Base-by-base conservation (phyloP, 306 rosid genomes). In the Quercus rubra region DNA sequence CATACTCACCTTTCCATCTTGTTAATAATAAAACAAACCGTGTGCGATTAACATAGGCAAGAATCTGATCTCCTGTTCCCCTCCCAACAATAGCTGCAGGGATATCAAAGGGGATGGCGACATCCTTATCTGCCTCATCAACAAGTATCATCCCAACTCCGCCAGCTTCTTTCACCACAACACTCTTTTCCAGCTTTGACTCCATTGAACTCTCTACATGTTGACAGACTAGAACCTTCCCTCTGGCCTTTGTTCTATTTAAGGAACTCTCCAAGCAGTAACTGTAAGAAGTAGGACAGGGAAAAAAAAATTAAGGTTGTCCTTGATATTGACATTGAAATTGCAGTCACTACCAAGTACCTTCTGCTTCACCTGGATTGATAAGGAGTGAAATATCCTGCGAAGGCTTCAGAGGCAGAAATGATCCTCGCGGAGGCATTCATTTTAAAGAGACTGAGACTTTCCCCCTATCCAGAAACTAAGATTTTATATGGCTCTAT, bases 341-440 rank as follows among this genome's bases (percentile, higher is more conserved):
- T 54, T 10, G 62, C 62, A 87, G 80, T 71, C 79, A 80, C 71
- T 84, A 85, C 63, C 70, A 78, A 90, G 85, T 90, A 88, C 94
- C 92, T 88, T 87, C 83, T 84, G 86, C 89, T 85, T 92, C 97
- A 90, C 97, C 97, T 92, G 94, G 97, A 90, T 92, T 92, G 94
- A 84, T 92, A 87, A 61, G 97, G 94, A 81, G 97, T 92, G 76
- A 92, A 92, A 52, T 90, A 92, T 71, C 97, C 97, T 33, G 87
- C 94, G 71, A 84, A 82, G 76, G 94, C 94, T 81, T 90, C 88
- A 17, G 97, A 82, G 64, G 92, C 97, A 27, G 89, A 78, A 59
- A 92, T 89, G 77, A 87, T 81, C 43, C 91, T 85, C 38, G 87
- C 85, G 1, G 92, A 80, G 74, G 81, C 85, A 54, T 82, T 83